Percentiles rank a stretch among this genome's conserved stretches.
Evolutionary conservation across 2,329 filamentous ascomycete genomes (phyloP).

Genomic region (Verticillium nonalfalfae): DNA sequence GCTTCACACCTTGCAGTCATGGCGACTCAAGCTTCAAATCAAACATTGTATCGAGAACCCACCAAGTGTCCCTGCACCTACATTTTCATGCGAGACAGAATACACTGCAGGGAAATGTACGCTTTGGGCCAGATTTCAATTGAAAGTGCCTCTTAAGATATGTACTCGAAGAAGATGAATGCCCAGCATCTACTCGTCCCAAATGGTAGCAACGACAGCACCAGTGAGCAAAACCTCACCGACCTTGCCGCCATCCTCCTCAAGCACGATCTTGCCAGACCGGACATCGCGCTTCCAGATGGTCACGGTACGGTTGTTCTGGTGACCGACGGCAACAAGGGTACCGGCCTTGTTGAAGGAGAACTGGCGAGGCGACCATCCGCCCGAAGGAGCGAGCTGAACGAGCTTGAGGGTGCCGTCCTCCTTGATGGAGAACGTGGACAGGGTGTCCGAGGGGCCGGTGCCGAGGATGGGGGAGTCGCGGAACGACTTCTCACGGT

Average conservation of each 20-base stretch:
- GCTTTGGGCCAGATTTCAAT: too few relatives aligned
- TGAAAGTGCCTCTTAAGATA: background rate
- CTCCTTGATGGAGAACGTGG: slow-evolving; percentile 11
- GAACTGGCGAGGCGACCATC: slow-evolving; percentile 11
- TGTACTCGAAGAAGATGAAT: background rate
- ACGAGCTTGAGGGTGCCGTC: slow-evolving; percentile 11
- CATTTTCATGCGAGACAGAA: too few relatives aligned
- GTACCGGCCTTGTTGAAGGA: slow-evolving; percentile 12
- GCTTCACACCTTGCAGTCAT: too few relatives aligned
- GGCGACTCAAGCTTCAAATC: too few relatives aligned
- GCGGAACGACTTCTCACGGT: slow-evolving; percentile 11
- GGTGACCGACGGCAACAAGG: slow-evolving; percentile 9
- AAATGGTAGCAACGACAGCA: slow-evolving; percentile 12
- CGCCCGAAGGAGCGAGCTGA: slow-evolving; percentile 10
- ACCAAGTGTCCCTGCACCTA: too few relatives aligned
- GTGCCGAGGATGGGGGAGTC: slow-evolving; percentile 10
- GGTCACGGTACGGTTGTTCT: slow-evolving; percentile 11
- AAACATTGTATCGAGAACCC: too few relatives aligned
- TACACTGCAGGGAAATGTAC: too few relatives aligned
- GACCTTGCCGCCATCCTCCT: slow-evolving; percentile 14
- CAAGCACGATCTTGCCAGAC: slow-evolving; percentile 10
- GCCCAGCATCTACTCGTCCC: slow-evolving; percentile 8
- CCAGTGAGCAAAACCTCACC: slow-evolving; percentile 9
- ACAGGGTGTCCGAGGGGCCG: slow-evolving; percentile 11
- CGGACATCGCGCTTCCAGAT: slow-evolving; percentile 11